Conservation (phyloP, 495 filamentous ascomycete species). For the Aspergillus biplanus region DNA sequence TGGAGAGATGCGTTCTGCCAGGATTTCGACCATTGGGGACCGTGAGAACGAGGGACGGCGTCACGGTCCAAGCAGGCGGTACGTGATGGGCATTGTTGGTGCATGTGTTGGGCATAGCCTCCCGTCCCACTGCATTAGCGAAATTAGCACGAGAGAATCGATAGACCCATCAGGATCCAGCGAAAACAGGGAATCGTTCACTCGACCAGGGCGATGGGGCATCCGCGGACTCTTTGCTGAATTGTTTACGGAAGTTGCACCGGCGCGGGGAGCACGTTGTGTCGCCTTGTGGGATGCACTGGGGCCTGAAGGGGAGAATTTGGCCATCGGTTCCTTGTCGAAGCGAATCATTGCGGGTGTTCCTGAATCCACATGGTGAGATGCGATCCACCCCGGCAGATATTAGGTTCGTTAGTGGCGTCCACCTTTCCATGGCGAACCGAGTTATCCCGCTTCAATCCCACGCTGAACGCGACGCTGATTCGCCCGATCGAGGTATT, state of each 20-base stretch:
- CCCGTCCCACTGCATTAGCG: neutral
- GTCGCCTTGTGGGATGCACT: neutral
- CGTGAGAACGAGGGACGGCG: neutral
- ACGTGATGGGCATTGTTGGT: neutral
- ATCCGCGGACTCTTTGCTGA: neutral
- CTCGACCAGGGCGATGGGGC: neutral
- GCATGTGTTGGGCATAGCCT: neutral
- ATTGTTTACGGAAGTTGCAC: neutral
- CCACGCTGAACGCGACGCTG: neutral
- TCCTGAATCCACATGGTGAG: neutral
- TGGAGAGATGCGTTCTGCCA: neutral
- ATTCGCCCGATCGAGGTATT: neutral
- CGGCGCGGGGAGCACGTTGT: neutral
- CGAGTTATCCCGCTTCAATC: neutral
- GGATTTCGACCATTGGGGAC: neutral
- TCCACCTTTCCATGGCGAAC: neutral
- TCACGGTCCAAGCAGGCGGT: neutral
- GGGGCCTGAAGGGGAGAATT: neutral
- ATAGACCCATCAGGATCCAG: neutral
- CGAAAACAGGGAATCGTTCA: neutral
- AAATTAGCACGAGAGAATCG: neutral
- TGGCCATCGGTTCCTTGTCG: too few relatives aligned
- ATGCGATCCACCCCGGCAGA: neutral
- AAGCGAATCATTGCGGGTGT: neutral
- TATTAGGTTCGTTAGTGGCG: neutral